A percentile compares a stretch with the other conserved stretches of the same genome.
Conservation (phyloP, 2,329 filamentous ascomycete species). For the Epichloe scottii region DNA sequence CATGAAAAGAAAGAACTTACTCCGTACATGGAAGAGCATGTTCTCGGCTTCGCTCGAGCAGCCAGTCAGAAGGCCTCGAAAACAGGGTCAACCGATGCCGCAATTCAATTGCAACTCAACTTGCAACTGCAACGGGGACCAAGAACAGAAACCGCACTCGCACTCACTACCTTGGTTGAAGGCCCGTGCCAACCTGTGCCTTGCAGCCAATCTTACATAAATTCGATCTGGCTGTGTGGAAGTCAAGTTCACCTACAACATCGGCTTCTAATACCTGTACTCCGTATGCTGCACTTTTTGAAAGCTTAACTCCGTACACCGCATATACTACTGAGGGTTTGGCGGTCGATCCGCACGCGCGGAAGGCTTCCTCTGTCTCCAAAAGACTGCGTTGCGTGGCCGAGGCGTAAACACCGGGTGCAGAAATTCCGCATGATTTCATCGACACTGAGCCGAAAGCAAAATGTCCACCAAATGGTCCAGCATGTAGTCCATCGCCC, state of each 20-base stretch:
- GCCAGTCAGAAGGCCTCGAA: background rate
- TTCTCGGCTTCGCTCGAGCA: no score
- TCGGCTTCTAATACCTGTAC: background rate
- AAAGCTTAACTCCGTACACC: background rate
- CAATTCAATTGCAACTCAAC: background rate
- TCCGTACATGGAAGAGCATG: background rate
- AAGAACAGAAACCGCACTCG: background rate
- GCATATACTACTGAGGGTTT: background rate
- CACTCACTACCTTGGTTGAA: background rate
- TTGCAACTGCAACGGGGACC: background rate
- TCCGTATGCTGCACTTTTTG: background rate
- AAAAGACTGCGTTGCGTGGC: background rate
- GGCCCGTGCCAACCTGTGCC: background rate
- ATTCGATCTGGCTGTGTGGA: background rate
- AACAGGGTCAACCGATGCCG: background rate
- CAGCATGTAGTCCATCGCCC: slow-evolving; percentile 3
- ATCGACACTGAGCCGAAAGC: no score
- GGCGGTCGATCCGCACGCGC: background rate
- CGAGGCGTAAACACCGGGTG: background rate
- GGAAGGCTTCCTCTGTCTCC: background rate
- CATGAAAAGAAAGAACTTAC: background rate
- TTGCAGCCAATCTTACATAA: slow-evolving; percentile 1
- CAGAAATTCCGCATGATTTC: background rate
- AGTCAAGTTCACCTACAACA: background rate
- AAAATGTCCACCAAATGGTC: background rate